Evolutionary conservation across 495 filamentous ascomycete species (phyloP), one percentile per base, ranked within the genome.

Genomic region (Penicillium lagena): DNA sequence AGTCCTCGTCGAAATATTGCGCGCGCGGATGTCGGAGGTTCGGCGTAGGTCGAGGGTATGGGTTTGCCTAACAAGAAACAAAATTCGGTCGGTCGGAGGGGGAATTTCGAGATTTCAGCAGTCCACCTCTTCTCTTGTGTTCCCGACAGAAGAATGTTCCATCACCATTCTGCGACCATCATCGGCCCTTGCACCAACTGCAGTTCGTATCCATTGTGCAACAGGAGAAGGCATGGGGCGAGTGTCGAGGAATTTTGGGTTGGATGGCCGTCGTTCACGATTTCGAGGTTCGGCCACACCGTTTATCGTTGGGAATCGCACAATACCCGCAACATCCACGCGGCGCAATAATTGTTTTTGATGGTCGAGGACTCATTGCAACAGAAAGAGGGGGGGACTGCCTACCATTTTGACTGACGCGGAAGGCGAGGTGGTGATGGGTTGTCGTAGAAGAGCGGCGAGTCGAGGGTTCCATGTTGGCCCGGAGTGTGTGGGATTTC

Each of bases 391-490:
- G 36, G 46, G 39, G 36, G 44, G 27, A 39, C n/a, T 39, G 47
- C 76, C 78, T 73, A 80, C 76, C 76, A 80, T 80, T 69, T 77
- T 80, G 69, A 74, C 68, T 70, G 67, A 69, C 59, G 75, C 65
- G 65, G 66, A 60, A 69, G 60, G 64, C 60, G 60, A 58, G 61
- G 53, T 66, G 67, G 58, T 71, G 71, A 66, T 73, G 68, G 69
- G 64, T 72, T 58, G 50, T 71, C 69, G 65, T 71, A 66, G 64
- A 61, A 62, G 62, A 62, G 58, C 63, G 62, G 62, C 66, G 44
- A 64, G 56, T 59, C 59, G 58, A 59, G 60, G 62, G 60, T 68
- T 70, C 22, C 3, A 22, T 22, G 22, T 22, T 22, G 22, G 22
- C 22, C 22, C 22, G 22, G 22, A 22, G 22, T 22, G 22, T 22